These are phyloP conservation scores for Pichia phayaonensis DNA, from an alignment of 805 yeast genomes.

Conservation along the genomic window DNA sequence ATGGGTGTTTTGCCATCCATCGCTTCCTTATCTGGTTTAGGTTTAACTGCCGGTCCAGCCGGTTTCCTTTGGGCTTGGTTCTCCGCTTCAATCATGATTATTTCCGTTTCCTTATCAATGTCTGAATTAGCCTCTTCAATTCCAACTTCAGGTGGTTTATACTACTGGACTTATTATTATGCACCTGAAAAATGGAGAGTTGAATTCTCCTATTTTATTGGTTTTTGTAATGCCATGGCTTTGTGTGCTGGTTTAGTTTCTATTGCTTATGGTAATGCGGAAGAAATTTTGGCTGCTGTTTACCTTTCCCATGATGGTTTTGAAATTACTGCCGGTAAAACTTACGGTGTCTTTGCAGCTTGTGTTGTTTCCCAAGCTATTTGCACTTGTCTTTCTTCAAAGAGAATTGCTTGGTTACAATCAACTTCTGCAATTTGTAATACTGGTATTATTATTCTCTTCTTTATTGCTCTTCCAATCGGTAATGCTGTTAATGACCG, in stretches of 20 bases:
- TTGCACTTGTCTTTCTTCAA: conserved; percentile 50
- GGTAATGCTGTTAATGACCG: conserved; percentile 37
- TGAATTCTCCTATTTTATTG: conserved; percentile 55
- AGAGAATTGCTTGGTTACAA: conserved; percentile 50
- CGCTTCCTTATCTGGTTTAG: conserved; percentile 45
- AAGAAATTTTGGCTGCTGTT: conserved; percentile 51
- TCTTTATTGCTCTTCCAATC: conserved; percentile 57
- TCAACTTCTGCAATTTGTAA: conserved; percentile 50
- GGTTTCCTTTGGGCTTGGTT: conserved; percentile 72
- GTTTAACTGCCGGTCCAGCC: conserved; percentile 54
- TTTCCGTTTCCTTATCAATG: conserved; percentile 54
- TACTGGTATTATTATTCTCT: conserved; percentile 42
- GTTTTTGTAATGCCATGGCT: conserved; percentile 62
- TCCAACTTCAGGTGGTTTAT: conserved; percentile 73
- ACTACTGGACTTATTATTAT: conserved; percentile 60
- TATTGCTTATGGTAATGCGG: conserved; percentile 62
- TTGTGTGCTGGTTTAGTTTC: conserved; percentile 60
- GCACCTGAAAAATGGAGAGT: conserved; percentile 48
- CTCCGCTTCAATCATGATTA: conserved; percentile 45
- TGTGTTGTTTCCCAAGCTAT: conserved; percentile 45
- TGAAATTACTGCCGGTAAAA: conserved; percentile 42
- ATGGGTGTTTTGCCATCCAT: conserved; percentile 66
- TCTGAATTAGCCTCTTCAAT: conserved; percentile 60
- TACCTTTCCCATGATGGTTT: conserved; percentile 47
- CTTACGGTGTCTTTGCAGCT: conserved; percentile 62